Evolutionary conservation across 2,329 filamentous ascomycete genomes (phyloP), one percentile per base, ranked within the genome.

Genomic region (Colletotrichum tropicicola): DNA sequence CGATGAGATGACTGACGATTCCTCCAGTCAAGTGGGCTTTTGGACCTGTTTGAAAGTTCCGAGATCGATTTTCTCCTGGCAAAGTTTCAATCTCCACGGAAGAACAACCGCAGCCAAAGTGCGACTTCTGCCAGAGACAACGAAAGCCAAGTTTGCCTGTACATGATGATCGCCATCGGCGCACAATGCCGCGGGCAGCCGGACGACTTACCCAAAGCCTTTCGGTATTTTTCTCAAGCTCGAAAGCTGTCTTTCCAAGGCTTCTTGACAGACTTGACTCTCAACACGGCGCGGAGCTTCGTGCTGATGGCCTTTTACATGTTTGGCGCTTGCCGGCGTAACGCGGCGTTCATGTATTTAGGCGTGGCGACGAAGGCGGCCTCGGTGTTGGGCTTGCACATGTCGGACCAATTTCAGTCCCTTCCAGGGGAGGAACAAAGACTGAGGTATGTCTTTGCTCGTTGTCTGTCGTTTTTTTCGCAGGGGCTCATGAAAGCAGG

Each of bases 271-370:
- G 82, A 86, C 61, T 85, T 85, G 0, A 86, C 82, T 37, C 73
- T 87, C 10, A 79, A 85, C 49, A 77, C 87, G 70, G 81, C 86
- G 5, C 77, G 83, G 15, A 75, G 78, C 0, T 89, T 87, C 65
- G 72, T 87, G 0, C 75, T 88, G 15, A 85, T 89, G 82, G 80
- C 85, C 0, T 87, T 87, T 66, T 89, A 87, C 68, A 85, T 88
- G 81, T 78, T 87, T 3, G 85, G 84, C 0, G 84, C 84, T 4
- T 89, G 86, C 55, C 84, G 85, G 30, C 78, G 86, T 8, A 89
- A 89, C 59, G 80, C 87, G 0, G 87, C 87, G 0, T 90, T 88
- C 56, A 88, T 90, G 84, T 89, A 89, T 59, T 72, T 90, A 3
- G 87, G 87, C 0, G 82, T 89, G 8, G 87, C 87, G 2, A 79